These are phyloP conservation scores for Podospora australis DNA, from an alignment of 495 filamentous ascomycete species.

Conservation along the genomic window DNA sequence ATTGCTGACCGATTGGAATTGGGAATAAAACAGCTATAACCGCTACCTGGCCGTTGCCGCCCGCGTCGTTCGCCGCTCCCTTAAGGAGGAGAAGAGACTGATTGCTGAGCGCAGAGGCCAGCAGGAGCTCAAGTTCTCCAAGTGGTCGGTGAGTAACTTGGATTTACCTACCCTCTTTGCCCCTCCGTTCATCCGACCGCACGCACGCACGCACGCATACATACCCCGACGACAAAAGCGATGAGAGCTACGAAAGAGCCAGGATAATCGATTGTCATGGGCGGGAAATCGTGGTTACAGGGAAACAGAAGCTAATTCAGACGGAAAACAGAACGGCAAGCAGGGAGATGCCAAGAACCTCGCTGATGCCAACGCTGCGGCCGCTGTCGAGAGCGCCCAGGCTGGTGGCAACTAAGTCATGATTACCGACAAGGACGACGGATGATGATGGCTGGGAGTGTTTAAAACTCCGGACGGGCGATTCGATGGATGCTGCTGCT, in stretches of 20 bases:
- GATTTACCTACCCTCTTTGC: too few relatives aligned
- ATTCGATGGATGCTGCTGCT: not conserved
- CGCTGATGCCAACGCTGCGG: constrained; percentile 61
- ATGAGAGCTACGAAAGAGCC: too few relatives aligned
- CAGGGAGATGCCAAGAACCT: constrained; percentile 79
- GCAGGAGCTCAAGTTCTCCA: constrained; percentile 86
- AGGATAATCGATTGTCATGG: too few relatives aligned
- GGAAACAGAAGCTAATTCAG: too few relatives aligned
- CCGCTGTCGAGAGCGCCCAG: constrained; percentile 45
- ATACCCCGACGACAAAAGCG: too few relatives aligned
- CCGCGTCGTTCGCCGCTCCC: constrained; percentile 77
- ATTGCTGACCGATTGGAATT: constrained; percentile 6
- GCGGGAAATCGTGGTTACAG: too few relatives aligned
- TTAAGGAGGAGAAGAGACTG: constrained; percentile 88
- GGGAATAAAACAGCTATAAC: constrained; percentile 60
- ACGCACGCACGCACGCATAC: too few relatives aligned
- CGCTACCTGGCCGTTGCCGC: constrained; percentile 72
- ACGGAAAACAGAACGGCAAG: constrained; percentile 77
- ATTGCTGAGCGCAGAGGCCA: constrained; percentile 82
- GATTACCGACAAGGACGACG: not conserved
- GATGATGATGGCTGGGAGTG: not conserved
- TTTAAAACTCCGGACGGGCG: not conserved
- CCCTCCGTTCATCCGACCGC: too few relatives aligned
- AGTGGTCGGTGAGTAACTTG: constrained; percentile 97
- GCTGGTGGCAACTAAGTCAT: constrained; percentile 11